These are phyloP conservation scores for Diaporthe humulicola DNA, from an alignment of 2,329 filamentous ascomycete genomes.

Conservation along the genomic window DNA sequence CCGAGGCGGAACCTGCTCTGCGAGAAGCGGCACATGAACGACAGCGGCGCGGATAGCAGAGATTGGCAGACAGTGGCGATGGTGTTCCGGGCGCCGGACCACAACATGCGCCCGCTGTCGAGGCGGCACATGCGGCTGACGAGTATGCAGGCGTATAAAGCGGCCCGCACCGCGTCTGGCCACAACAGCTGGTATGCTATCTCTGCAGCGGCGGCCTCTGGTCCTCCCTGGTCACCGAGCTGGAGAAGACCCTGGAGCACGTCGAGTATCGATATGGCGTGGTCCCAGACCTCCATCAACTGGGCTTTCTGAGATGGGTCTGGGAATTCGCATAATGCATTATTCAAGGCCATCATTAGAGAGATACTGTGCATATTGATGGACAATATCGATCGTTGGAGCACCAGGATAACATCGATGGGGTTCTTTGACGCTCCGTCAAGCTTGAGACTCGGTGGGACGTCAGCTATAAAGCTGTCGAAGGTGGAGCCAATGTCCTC, in stretches of 20 bases:
- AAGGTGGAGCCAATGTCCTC: not conserved
- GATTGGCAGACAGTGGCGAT: not conserved
- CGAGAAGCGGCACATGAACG: not conserved
- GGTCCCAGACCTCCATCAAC: not conserved
- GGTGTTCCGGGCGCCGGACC: not conserved
- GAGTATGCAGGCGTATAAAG: not conserved
- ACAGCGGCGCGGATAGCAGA: not conserved
- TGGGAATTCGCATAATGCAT: not conserved
- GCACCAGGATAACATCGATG: not conserved
- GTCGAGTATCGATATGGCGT: not conserved
- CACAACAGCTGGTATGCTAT: not conserved
- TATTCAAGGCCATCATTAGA: not conserved
- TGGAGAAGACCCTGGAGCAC: not conserved
- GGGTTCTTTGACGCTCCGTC: not conserved
- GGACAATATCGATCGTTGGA: not conserved
- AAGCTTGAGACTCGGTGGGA: not conserved
- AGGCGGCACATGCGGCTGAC: not conserved
- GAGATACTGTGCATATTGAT: not conserved
- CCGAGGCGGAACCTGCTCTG: not conserved
- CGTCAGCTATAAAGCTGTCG: not conserved
- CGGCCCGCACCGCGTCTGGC: not conserved
- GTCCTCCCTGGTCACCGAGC: not conserved
- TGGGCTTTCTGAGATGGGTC: not conserved
- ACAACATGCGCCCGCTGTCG: not conserved
- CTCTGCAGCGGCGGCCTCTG: not conserved